Percentiles rank a stretch among this genome's conserved stretches.
Evolutionary conservation across 2,329 filamentous ascomycete genomes (phyloP).

Genomic region (Phialocephala sp.): DNA sequence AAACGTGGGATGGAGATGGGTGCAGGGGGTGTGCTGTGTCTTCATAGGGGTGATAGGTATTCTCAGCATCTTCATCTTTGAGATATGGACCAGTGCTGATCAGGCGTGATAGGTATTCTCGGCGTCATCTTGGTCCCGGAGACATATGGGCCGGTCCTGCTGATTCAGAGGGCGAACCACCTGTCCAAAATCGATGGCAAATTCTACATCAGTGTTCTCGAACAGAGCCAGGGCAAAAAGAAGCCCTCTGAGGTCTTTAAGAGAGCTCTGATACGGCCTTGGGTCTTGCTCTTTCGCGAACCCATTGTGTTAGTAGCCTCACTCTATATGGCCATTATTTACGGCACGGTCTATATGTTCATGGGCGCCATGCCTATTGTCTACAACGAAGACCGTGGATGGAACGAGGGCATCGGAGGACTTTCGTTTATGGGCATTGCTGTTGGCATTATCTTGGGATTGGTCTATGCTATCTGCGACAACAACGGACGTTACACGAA

Average conservation of each 20-base stretch:
- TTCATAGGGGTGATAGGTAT: too few species aligned
- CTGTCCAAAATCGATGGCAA: constrained; percentile 68
- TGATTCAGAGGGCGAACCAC: constrained; percentile 44
- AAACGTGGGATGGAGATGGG: too few species aligned
- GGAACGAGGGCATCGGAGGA: constrained; percentile 61
- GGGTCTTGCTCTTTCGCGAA: constrained; percentile 74
- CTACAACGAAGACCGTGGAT: constrained; percentile 63
- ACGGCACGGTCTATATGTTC: constrained; percentile 60
- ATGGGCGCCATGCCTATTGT: constrained; percentile 69
- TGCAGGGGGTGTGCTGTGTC: too few species aligned
- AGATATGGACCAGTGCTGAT: constrained; percentile 77
- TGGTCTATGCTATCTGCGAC: not conserved
- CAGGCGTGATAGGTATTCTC: constrained; percentile 66
- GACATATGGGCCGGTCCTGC: constrained; percentile 68
- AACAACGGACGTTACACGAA: too few species aligned
- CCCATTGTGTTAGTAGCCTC: constrained; percentile 76
- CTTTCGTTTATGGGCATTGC: constrained; percentile 60
- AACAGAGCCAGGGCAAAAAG: constrained; percentile 49
- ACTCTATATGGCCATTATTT: constrained; percentile 80
- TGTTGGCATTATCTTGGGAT: not conserved
- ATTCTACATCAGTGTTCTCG: constrained; percentile 60
- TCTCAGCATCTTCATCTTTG: constrained; percentile 61
- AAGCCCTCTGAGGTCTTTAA: constrained; percentile 50
- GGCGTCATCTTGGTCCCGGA: constrained; percentile 58
- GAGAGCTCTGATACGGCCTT: constrained; percentile 74